A percentile compares a stretch with the other conserved stretches of the same genome.
Conservation (phyloP, 768 basidiomycete genomes). For the Pleurotus citrinopileatus region DNA sequence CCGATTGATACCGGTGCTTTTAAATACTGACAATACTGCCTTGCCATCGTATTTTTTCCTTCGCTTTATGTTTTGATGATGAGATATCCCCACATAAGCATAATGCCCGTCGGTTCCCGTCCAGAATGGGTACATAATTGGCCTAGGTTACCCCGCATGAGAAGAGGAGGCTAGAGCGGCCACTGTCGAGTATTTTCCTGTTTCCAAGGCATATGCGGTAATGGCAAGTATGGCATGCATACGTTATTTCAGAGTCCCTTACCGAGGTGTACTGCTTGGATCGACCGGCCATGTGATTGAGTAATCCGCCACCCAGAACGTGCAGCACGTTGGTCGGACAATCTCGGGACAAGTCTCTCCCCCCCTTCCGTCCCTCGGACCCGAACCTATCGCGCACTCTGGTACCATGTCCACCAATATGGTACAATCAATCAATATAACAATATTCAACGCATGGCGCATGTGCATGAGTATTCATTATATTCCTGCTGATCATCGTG, state of each 20-base stretch:
- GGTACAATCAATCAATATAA: not conserved
- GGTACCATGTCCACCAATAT: not conserved
- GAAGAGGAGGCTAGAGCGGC: not conserved
- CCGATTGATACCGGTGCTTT: slow-evolving; percentile 9
- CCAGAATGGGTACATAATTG: not conserved
- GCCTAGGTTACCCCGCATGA: slow-evolving; percentile 9
- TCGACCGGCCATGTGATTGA: not conserved
- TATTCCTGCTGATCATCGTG: slow-evolving; percentile 5
- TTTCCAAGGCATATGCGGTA: too few species aligned
- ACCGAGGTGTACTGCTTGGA: not conserved
- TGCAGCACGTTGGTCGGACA: not conserved
- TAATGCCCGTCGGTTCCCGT: not conserved
- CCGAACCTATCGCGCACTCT: not conserved
- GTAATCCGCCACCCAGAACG: not conserved
- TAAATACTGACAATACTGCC: not conserved
- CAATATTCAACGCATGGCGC: too few species aligned
- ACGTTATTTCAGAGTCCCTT: not conserved
- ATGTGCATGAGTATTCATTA: too few species aligned
- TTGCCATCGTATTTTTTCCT: not conserved
- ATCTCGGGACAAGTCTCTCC: not conserved
- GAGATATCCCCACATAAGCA: slow-evolving; percentile 1
- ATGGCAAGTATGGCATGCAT: too few species aligned
- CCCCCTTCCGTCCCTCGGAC: not conserved
- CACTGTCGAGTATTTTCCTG: too few species aligned
- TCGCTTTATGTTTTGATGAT: slow-evolving; percentile 3